A percentile compares a stretch with the other conserved stretches of the same genome.
These are phyloP conservation scores for Elongisporangium prolatum DNA, from an alignment of 352 stramenopile genomes.

Conservation along the genomic window DNA sequence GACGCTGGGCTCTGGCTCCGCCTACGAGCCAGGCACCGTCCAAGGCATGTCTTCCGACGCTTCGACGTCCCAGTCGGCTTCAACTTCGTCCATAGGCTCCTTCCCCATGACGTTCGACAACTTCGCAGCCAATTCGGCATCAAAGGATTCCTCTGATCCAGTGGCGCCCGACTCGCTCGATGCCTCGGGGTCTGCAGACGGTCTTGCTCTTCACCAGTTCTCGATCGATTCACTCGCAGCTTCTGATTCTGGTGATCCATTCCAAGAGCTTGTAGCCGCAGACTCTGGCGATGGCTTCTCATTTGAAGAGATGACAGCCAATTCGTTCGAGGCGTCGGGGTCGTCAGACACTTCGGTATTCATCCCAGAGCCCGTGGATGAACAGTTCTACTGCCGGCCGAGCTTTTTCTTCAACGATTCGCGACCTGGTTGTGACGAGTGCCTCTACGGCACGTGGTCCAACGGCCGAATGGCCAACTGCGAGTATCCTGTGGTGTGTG, in stretches of 20 bases:
- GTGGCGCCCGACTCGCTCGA: neutral
- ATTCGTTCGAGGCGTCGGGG: neutral
- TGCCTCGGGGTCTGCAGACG: neutral
- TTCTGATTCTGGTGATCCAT: neutral
- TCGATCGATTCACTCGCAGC: neutral
- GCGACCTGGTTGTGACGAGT: slow-evolving; percentile 19
- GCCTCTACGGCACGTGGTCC: slow-evolving; percentile 39
- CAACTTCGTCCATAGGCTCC: neutral
- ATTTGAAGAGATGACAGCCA: neutral
- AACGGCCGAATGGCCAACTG: slow-evolving; percentile 34
- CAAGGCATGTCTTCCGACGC: neutral
- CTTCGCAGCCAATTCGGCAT: neutral
- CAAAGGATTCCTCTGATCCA: neutral
- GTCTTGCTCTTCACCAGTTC: neutral
- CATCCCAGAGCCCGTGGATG: neutral
- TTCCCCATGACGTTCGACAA: neutral
- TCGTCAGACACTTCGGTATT: neutral
- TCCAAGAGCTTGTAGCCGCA: neutral
- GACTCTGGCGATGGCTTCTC: neutral
- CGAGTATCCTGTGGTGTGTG: slow-evolving; percentile 28
- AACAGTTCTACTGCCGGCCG: slow-evolving; percentile 20
- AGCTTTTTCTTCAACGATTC: slow-evolving; percentile 36
- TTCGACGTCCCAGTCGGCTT: neutral
- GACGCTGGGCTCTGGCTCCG: neutral
- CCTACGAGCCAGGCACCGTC: neutral